Evolutionary conservation across 2,329 filamentous ascomycete genomes (phyloP).

Genomic region (Magnaporthiopsis rhizophila): DNA sequence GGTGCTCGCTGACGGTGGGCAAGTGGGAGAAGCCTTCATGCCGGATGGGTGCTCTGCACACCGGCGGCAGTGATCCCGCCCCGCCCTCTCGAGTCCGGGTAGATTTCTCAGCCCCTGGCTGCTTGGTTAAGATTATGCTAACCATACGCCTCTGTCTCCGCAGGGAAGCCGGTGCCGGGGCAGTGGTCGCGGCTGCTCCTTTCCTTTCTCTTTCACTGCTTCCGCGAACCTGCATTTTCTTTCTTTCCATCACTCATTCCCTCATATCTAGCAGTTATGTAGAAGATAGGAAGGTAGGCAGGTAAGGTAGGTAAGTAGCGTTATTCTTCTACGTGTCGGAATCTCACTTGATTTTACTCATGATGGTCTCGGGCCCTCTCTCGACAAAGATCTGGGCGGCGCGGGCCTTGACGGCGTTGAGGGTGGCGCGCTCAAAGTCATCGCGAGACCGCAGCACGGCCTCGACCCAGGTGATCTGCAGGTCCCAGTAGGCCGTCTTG

Average conservation of each 20-base stretch:
- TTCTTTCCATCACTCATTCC: neutral
- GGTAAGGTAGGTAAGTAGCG: too few relatives aligned
- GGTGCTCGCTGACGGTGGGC: neutral
- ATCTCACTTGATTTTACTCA: slow-evolving; percentile 75
- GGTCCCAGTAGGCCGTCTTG: slow-evolving; percentile 84
- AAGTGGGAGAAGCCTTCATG: neutral
- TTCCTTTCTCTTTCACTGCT: neutral
- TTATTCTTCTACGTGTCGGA: neutral
- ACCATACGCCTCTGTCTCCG: neutral
- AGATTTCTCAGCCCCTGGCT: neutral
- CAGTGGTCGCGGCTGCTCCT: neutral
- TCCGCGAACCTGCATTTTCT: neutral
- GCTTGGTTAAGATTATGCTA: neutral
- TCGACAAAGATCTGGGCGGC: slow-evolving; percentile 81
- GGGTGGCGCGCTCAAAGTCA: slow-evolving; percentile 86
- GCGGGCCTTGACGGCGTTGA: slow-evolving; percentile 78
- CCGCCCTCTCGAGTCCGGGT: neutral
- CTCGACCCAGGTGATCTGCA: slow-evolving; percentile 94
- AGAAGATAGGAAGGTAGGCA: too few relatives aligned
- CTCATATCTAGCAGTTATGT: neutral
- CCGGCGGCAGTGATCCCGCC: neutral
- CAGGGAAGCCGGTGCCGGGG: too few relatives aligned
- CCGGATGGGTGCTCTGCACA: neutral
- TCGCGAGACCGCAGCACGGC: slow-evolving; percentile 78
- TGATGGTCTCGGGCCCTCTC: slow-evolving; percentile 81